Evolutionary conservation across 306 rosid genomes (phyloP), one percentile per base, ranked within the genome.

Genomic region (Lupinus albus): DNA sequence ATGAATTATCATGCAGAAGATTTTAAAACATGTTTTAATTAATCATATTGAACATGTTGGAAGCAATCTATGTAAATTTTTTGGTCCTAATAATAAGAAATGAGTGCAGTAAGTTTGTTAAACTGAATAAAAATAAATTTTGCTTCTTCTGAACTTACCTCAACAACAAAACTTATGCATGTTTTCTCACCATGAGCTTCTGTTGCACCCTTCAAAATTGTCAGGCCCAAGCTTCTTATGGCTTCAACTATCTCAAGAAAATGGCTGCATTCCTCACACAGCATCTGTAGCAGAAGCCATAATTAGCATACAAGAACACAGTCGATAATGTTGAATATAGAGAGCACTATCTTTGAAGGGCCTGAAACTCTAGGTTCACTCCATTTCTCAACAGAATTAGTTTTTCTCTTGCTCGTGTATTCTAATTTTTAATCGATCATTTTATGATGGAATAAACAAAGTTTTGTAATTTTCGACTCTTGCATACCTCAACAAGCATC

Each of bases 161-260:
- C 97, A 63, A 91, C 97, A 36, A 88, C 88, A 78, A 91, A 91
- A 73, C 91, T 85, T 67, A 91, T 85, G 82, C 93, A 86, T 35
- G 89, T 85, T 83, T 86, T 83, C 52, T 91, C 97, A 13, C 87
- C 85, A 54, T 78, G 88, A 66, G 81, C 88, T 85, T 91, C 89
- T n/a, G 96, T 91, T 61, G 79, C 82, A 21, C 97, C 91, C 60
- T 88, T 91, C 70, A 91, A 67, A 75, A 91, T 85, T 28, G 85
- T 83, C 75, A 91, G 72, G 45, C 91, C 94, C 70, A 88, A 77
- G 84, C 94, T 88, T 74, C 88, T 86, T 68, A 91, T 85, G 59
- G 97, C 91, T 78, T 88, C 96, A 36, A 94, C 94, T 73, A 91
- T 91, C 87, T 88, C 97, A 78, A 91, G 86, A 77, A 91, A 91